Evolutionary conservation across 2,329 filamentous ascomycete species (phyloP), one percentile per base, ranked within the genome.

Genomic region (Aureobasidium lini): DNA sequence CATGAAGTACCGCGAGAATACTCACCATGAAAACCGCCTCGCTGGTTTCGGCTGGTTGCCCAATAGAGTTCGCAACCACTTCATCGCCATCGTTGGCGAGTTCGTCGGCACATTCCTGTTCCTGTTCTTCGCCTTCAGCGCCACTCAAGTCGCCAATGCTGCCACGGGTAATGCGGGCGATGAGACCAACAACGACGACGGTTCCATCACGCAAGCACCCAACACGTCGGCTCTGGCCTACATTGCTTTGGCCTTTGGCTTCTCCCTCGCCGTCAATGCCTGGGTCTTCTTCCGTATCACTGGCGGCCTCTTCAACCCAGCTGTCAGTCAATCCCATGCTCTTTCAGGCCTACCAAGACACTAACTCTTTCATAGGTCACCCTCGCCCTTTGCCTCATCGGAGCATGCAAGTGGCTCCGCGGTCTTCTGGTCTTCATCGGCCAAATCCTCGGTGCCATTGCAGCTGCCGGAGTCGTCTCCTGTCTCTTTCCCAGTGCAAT

Each of bases 21-120:
- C 42, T 31, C 43, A 57, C 4, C 58, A 57, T 48, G 75, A 77
- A 65, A 70, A 66, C 46, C 74, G 74, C 18, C 59, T 76, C 3
- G 67, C 69, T 16, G 71, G 71, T 53, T 67, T 75, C 50, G 68
- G 69, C 64, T 77, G 75, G 71, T 68, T 79, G 50, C 75, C 77
- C 5, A 77, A 78, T 62, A 69, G 64, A 57, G 49, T 67, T 40
- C 69, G 71, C 60, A 74, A 77, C 65, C 64, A 76, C 46, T 62
- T 76, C 62, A 69, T 76, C 58, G 70, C 73, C 57, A 72, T 73
- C 66, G 60, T 76, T 16, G 77, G 77, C 57, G 68, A 79, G 57
- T 74, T 77, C 57, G 69, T 74, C 48, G 76, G 76, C 46, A 76
- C 75, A 0, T 76, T 77, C 63, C 70, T 78, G 62, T 79, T 73